phyloP scores from a whole-genome alignment of 1,284 basidiomycete genomes.

The Papiliotrema terrestris region DNA sequence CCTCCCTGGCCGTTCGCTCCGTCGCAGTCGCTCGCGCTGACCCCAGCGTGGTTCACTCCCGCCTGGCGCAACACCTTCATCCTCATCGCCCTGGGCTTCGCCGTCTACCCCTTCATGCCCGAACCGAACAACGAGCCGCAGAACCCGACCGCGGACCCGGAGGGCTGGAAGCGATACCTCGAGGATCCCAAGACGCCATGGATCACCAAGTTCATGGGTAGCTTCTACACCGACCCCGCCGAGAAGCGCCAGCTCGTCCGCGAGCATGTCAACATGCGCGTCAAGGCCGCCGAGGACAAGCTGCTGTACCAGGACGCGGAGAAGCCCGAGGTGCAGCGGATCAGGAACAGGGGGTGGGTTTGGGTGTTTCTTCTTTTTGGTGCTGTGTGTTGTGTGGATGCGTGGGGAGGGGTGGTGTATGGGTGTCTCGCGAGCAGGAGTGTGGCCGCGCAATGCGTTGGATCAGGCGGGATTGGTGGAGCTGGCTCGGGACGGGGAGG shows the following conservation, averaged over 20 bases:
- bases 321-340: slow-evolving; percentile 34
- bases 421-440: too few species aligned
- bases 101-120: slow-evolving; percentile 30
- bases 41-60: slow-evolving; percentile 35
- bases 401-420: not conserved
- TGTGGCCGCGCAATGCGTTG: not conserved
- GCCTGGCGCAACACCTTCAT: slow-evolving; percentile 33
- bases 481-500: not conserved
- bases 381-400: not conserved
- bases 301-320: slow-evolving; percentile 48
- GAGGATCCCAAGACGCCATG: slow-evolving; percentile 18
- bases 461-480: not conserved
- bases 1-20: too few species aligned
- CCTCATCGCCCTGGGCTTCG: slow-evolving; percentile 17
- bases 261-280: slow-evolving; percentile 42
- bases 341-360: slow-evolving; percentile 23
- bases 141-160: slow-evolving; percentile 25
- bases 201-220: slow-evolving; percentile 37
- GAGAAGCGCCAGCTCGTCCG: slow-evolving; percentile 30
- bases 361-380: not conserved
- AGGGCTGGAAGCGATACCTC: slow-evolving; percentile 11
- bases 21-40: slow-evolving; percentile 1
- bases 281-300: slow-evolving; percentile 40
- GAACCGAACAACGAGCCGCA: slow-evolving; percentile 16
- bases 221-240: slow-evolving; percentile 25